phyloP scores from a whole-genome alignment of 805 yeast species.

The Ogataea ganodermae region DNA sequence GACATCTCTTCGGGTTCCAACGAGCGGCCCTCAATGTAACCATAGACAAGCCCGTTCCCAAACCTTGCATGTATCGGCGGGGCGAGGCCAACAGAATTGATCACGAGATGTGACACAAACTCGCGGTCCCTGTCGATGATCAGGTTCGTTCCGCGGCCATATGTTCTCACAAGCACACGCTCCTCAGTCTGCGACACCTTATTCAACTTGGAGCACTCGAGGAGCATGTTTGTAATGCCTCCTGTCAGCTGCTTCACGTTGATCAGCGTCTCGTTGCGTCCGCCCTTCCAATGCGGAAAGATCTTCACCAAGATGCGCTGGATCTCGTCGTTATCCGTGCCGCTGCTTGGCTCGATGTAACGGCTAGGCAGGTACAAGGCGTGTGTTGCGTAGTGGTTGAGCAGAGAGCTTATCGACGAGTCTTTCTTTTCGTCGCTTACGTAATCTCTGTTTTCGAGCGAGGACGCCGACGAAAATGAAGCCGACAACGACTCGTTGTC shows the following conservation, averaged over 20 bases:
- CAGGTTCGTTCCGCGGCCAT: constrained; percentile 71
- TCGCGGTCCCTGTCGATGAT: constrained; percentile 77
- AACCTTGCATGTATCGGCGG: constrained; percentile 70
- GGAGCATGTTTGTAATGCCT: constrained; percentile 64
- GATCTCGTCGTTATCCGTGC: constrained; percentile 39
- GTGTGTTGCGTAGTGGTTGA: constrained; percentile 42
- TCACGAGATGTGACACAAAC: constrained; percentile 65
- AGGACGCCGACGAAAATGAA: constrained; percentile 12
- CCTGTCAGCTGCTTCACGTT: constrained; percentile 52
- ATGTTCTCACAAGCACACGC: constrained; percentile 61
- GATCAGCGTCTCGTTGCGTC: constrained; percentile 29
- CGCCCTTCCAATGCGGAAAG: constrained; percentile 41
- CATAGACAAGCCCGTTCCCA: constrained; percentile 72
- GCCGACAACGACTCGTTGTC: constrained; percentile 18
- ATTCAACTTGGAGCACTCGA: constrained; percentile 42
- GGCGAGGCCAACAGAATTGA: constrained; percentile 61
- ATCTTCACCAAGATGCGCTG: constrained; percentile 42
- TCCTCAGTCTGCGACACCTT: constrained; percentile 26
- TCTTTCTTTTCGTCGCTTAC: constrained; percentile 7
- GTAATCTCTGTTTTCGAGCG: constrained; percentile 2
- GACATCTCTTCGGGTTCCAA: constrained; percentile 56
- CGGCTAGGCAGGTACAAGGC: constrained; percentile 52
- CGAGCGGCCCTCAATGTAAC: constrained; percentile 65
- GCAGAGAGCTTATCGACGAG: constrained; percentile 16
- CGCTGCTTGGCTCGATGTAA: constrained; percentile 39